These are phyloP conservation scores for Rhinocladiella similis DNA, from an alignment of 2,329 filamentous ascomycete genomes.

Conservation along the genomic window DNA sequence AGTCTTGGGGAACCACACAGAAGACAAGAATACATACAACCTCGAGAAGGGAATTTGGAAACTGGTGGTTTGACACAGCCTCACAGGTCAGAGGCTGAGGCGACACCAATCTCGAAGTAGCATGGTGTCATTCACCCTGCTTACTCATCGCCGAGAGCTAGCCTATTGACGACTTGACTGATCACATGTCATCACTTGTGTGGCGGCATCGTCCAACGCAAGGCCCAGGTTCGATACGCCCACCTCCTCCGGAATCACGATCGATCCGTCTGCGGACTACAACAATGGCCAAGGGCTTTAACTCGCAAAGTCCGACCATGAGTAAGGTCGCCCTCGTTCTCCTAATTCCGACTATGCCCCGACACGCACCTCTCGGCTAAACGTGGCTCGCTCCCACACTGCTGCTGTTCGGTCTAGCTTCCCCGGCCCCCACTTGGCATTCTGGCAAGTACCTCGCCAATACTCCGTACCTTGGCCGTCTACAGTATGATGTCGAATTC, in stretches of 20 bases:
- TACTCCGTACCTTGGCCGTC: not conserved
- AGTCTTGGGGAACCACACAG: not conserved
- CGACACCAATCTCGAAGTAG: not conserved
- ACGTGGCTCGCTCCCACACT: not conserved
- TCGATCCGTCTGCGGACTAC: not conserved
- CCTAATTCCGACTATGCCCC: not conserved
- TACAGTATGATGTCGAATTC: conserved; percentile 1
- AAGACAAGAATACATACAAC: not conserved
- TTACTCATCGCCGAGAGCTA: not conserved
- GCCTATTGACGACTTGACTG: not conserved
- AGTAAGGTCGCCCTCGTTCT: conserved; percentile 1
- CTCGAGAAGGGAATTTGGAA: not conserved
- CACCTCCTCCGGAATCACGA: not conserved
- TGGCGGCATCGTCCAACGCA: not conserved
- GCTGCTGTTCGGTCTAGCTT: not conserved
- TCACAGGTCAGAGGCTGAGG: conserved; percentile 5
- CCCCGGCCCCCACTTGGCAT: conserved; percentile 1
- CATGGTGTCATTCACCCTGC: not conserved
- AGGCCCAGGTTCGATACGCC: not conserved
- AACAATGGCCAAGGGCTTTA: no score
- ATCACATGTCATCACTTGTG: not conserved
- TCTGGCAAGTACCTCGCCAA: not conserved
- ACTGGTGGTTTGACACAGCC: not conserved
- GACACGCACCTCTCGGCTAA: not conserved
- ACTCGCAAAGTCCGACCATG: not conserved